These are phyloP conservation scores for Otatea glauca DNA, from an alignment of 176 grass and related monocot species.

Conservation along the genomic window DNA sequence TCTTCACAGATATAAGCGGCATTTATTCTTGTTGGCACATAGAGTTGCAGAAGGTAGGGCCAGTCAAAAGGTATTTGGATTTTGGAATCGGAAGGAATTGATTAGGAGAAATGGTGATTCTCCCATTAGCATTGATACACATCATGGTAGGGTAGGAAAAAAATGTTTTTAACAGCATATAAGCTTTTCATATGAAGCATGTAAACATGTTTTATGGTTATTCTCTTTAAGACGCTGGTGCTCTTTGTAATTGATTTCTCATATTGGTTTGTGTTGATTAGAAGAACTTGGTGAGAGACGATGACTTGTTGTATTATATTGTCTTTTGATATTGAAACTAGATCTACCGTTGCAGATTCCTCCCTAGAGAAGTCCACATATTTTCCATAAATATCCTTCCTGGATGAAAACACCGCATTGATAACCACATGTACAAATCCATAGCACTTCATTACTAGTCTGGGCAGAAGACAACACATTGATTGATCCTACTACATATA, in stretches of 20 bases:
- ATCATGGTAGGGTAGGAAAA: background rate
- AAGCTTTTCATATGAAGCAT: background rate
- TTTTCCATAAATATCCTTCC: background rate
- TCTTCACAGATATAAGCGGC: background rate
- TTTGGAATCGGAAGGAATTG: slow-evolving; percentile 6
- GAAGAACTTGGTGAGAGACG: slow-evolving; percentile 19
- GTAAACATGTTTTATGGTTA: background rate
- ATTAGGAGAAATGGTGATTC: slow-evolving; percentile 3
- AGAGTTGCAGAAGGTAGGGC: background rate
- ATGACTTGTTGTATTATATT: background rate
- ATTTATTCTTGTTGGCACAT: slow-evolving; percentile 6
- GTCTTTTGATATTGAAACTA: background rate
- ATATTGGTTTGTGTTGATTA: background rate
- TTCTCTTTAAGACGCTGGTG: background rate
- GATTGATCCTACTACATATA: background rate
- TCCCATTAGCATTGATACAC: background rate
- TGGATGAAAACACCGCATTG: background rate
- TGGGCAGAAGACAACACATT: slow-evolving; percentile 1
- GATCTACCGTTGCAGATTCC: background rate
- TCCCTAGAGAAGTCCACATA: background rate
- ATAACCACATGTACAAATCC: background rate
- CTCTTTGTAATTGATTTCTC: background rate
- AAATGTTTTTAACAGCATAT: slow-evolving; percentile 26
- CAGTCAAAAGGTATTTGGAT: background rate
- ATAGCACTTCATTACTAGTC: background rate